Percentiles rank a stretch among this genome's conserved stretches.
Conservation (phyloP, 805 yeast genomes). For the Wickerhamia fluorescens region DNA sequence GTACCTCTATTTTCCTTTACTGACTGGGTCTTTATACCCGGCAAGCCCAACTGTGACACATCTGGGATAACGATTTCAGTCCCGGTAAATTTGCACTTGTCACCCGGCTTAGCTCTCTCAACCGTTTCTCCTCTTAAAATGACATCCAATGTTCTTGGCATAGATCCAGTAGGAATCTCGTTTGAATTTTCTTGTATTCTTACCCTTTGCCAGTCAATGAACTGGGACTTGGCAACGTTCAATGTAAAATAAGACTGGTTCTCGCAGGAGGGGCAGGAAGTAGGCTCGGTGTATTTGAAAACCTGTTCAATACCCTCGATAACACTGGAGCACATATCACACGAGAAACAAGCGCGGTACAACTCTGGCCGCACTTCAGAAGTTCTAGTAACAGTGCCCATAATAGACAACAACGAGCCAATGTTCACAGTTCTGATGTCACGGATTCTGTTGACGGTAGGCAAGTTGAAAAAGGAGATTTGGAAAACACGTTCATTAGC, state of each 20-base stretch:
- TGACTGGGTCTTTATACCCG: slow-evolving; percentile 87
- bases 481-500: slow-evolving; percentile 73
- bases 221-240: slow-evolving; percentile 75
- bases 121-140: slow-evolving; percentile 90
- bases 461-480: slow-evolving; percentile 81
- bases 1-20: slow-evolving; percentile 57
- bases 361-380: slow-evolving; percentile 95
- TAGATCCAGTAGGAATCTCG: slow-evolving; percentile 96
- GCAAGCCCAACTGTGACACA: slow-evolving; percentile 86
- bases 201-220: slow-evolving; percentile 94
- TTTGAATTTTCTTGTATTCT: slow-evolving; percentile 93
- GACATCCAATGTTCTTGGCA: slow-evolving; percentile 95
- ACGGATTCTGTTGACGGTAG: slow-evolving; percentile 75
- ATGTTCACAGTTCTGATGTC: slow-evolving; percentile 86
- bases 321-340: slow-evolving; percentile 80
- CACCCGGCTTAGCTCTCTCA: slow-evolving; percentile 96
- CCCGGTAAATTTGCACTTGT: slow-evolving; percentile 88
- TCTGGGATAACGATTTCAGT: slow-evolving; percentile 94
- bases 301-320: slow-evolving; percentile 89
- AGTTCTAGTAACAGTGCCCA: slow-evolving; percentile 94
- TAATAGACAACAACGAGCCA: slow-evolving; percentile 75
- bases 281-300: slow-evolving; percentile 91
- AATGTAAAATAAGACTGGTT: slow-evolving; percentile 84
- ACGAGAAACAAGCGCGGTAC: slow-evolving; percentile 76
- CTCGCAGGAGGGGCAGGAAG: slow-evolving; percentile 83